Evolutionary conservation across 164 flowering plant species (phyloP).

Genomic region (Chloranthus sessilifolius): DNA sequence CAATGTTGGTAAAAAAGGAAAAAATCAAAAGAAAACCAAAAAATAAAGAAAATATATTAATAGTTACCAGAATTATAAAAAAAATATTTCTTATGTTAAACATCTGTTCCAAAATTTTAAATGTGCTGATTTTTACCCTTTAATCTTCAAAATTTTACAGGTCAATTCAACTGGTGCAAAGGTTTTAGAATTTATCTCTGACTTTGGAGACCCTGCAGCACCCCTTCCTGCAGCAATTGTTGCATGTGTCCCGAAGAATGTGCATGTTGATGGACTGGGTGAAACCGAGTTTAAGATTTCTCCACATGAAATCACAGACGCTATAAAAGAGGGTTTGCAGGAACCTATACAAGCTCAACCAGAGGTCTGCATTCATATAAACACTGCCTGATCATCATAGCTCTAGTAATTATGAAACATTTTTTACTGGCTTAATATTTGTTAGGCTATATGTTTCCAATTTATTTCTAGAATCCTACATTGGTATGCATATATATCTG

Average conservation of each 20-base stretch:
- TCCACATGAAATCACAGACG: constrained; percentile 68
- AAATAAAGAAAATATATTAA: too few species aligned
- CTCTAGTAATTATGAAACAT: not conserved
- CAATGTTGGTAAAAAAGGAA: too few species aligned
- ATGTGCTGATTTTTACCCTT: not conserved
- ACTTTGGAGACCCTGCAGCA: constrained; percentile 82
- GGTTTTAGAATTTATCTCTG: constrained; percentile 81
- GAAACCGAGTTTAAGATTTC: constrained; percentile 78
- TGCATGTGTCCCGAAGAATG: constrained; percentile 93
- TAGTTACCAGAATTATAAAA: too few species aligned
- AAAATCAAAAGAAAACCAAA: too few species aligned
- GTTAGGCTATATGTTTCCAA: not conserved
- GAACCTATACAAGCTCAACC: constrained; percentile 88
- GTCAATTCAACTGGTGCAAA: constrained; percentile 81
- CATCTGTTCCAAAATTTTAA: not conserved
- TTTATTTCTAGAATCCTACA: not conserved
- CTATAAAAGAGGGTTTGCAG: constrained; percentile 70
- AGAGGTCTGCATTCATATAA: constrained; percentile 49
- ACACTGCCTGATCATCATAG: not conserved
- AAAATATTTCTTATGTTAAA: too few species aligned
- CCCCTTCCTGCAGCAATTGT: constrained; percentile 96
- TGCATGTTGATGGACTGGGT: constrained; percentile 75
- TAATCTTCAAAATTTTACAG: constrained; percentile 27
- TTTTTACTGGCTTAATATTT: not conserved
- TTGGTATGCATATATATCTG: not conserved